Conservation (phyloP, 129 eudicot genomes). For the Tanacetum coccineum region DNA sequence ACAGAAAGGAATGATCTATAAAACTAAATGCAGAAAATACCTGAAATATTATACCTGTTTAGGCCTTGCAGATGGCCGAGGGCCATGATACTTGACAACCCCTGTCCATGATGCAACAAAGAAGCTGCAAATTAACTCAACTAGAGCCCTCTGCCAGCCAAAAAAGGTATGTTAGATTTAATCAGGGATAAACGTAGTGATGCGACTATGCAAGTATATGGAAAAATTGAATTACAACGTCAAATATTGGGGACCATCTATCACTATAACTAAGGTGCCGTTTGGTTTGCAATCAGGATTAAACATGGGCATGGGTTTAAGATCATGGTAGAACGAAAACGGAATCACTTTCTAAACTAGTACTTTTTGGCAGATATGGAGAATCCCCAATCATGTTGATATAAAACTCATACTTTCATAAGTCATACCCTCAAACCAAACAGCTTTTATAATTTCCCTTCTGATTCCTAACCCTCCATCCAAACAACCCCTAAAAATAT, state of each 20-base stretch:
- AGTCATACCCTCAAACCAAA: too few species aligned
- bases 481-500: too few species aligned
- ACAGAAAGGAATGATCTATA: constrained; percentile 4
- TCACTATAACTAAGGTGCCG: background rate
- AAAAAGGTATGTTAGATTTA: background rate
- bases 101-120: constrained; percentile 99
- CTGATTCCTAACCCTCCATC: too few species aligned
- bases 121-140: constrained; percentile 93
- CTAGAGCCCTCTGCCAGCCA: constrained; percentile 63
- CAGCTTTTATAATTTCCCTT: too few species aligned
- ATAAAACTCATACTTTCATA: too few species aligned
- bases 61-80: constrained; percentile 92
- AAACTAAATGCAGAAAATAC: background rate
- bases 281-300: too few species aligned
- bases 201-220: constrained; percentile 12
- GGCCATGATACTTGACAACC: constrained; percentile 96
- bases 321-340: too few species aligned
- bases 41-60: constrained; percentile 51
- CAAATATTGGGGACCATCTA: background rate
- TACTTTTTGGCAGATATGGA: too few species aligned
- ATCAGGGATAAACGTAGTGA: too few species aligned
- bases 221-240: constrained; percentile 9
- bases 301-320: too few species aligned
- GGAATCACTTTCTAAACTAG: too few species aligned
- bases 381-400: too few species aligned